Base-by-base conservation (phyloP, 2,329 filamentous ascomycete species). In the Exophiala phaeomuriformis region DNA sequence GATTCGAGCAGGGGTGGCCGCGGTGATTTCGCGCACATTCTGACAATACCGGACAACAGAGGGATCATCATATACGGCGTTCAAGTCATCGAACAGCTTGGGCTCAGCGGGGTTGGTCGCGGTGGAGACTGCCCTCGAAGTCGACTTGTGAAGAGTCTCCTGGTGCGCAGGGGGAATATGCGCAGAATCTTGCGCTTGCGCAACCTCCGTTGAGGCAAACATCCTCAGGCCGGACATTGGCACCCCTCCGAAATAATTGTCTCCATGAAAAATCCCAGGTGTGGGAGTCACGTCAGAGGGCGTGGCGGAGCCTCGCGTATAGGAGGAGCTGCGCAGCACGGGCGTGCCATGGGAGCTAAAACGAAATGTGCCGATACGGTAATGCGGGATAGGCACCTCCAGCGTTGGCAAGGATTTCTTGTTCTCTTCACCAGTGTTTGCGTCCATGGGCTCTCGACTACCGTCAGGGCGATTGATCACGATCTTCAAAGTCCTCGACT, bases 1-100 rank as follows among this genome's bases (percentile, higher is more conserved):
- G 36, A 98, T 82, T 8, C 93, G 85, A 2, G 90, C 84, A 1
- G 91, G 90, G 0, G 90, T 96, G 9, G 93, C 93, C 33, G 93
- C 93, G 31, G 84, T 85, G 19, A 98, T 90, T 40, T 88, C 80
- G 46, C 84, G 83, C 7, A 81, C 82, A 3, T 76, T 72, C 2
- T 83, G 69, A 12, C 88, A 84, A 68, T 94, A 95, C 53, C 88
- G 85, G 27, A 98, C 91, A 53, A 95, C 83, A 1, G 84, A 76
- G 44, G 81, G 79, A 66, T 95, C 83, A 67, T 97, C 88, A 45
- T 91, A 89, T 60, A 89, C 85, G 61, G 85, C 82, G 4, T 88
- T 88, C 53, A 97, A 77, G 3, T 77, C 74, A 66, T 95, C 89
- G 67, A 90, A 97, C 70, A 96, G 87, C 2, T 68, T 67, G 4